Base-by-base conservation (phyloP, 2,329 filamentous ascomycete genomes). In the Fusarium piperis region DNA sequence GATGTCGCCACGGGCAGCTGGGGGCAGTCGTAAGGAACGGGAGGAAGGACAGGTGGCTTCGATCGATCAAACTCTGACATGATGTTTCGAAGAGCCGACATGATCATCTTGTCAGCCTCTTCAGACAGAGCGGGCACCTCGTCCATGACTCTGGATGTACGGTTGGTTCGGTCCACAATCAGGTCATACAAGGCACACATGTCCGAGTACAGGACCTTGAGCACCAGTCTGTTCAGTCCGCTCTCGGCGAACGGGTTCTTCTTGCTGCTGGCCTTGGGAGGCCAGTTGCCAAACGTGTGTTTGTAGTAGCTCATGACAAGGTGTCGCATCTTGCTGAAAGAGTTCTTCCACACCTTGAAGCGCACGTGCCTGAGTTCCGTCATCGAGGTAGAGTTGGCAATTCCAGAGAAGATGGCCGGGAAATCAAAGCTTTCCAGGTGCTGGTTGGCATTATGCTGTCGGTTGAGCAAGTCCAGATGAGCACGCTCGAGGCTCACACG, bases 391-490 rank as follows among this genome's bases (percentile, higher is more conserved):
- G 94, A 97, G 79, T 67, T 94, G 77, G 94, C 95, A 72, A 94
- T 90, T 35, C 96, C 96, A 0, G 94, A 90, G 78, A 97, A 98
- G 6, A 98, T 84, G 1, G 93, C 93, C 0, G 95, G 94, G 75
- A 97, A 98, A 33, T 98, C 94, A 74, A 98, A 98, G 68, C 94
- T 90, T 64, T 93, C 90, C n/a, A 98, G 84, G 46, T 93, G 91
- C 33, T 85, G 83, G 71, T 93, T 92, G 72, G 94, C 89, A 59
- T 87, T 91, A 68, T 90, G 87, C 65, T 94, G 88, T 20, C 94
- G 90, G 67, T 89, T 91, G 35, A 92, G 86, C 4, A 98, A 85
- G 76, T 97, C 94, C 74, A 97, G 87, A 56, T 93, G 90, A 2
- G 94, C 92, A 67, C 94, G 90, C 77, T 96, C 94, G 9, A 98